Evolutionary conservation across 2,329 filamentous ascomycete genomes (phyloP), one percentile per base, ranked within the genome.

Genomic region (Clathrospora elynae): DNA sequence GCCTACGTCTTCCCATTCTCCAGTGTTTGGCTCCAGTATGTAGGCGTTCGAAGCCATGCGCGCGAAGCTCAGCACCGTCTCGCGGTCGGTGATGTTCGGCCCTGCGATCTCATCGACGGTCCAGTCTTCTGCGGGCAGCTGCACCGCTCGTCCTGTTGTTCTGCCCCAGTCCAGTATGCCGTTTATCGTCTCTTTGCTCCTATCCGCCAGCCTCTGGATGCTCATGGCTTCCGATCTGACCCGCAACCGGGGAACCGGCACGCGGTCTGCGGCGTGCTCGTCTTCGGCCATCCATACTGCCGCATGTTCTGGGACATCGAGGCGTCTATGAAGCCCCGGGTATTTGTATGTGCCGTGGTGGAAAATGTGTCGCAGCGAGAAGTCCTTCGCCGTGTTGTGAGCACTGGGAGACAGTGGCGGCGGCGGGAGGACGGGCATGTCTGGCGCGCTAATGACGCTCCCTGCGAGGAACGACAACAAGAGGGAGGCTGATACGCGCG

Each of bases 21-120:
- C 82, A 34, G 84, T 79, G 8, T 78, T 78, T 3, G 87, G 85
- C 36, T 82, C 80, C 43, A 87, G 76, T 9, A 95, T 87, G 65
- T 99, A 99, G 22, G 93, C 90, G 64, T 97, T 84, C 34, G 90
- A 83, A 1, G 91, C 86, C 83, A 97, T 95, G 57, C 86, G 83
- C 0, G 93, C 92, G 63, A 97, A 81, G 33, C 80, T 89, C 53
- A 97, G 66, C 9, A 99, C 79, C 0, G 90, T 96, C 47, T 86
- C 80, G 70, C 89, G 93, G 67, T 96, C 88, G 3, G 87, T 88
- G 31, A 95, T 74, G 68, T 97, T 86, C 2, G 93, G 93, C 0
- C 85, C 87, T 0, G 82, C 66, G 0, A 96, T 75, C 32, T 89
- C 81, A 55, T 97, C 92, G 53, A 87, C 74, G 0, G 85, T 86